Evolutionary conservation across 1,284 basidiomycete genomes (phyloP), one percentile per base, ranked within the genome.

Genomic region (Leccinum fuscescens): DNA sequence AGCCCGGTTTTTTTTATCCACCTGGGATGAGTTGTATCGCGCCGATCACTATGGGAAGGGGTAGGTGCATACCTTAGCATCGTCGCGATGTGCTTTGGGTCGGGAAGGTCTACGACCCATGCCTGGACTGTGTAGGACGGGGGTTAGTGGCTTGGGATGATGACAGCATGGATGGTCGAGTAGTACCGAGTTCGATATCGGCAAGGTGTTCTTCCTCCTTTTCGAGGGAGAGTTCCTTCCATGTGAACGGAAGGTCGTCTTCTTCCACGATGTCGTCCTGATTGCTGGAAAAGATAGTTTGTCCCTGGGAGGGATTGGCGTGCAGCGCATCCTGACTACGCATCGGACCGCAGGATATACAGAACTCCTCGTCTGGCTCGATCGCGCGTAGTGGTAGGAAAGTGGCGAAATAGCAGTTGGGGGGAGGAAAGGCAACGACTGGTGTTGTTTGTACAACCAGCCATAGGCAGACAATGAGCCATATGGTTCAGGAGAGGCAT

Each of bases 91-190:
- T 86, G 74, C 50, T 80, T 82, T 15, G 82, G 81, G 64, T 92
- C 84, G 1, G 83, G 81, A n/a, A 96, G 82, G 67, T 94, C 89
- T n/a, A 94, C 86, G 7, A 86, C 88, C 93, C 94, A 97, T 51
- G 89, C 89, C 42, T 86, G 77, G 54, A 89, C 59, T 64, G 57
- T 54, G 53, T 22, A 64, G 66, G 37, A 56, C n/a, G 39, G 35
- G 39, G 37, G 39, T 5, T 22, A 67, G 55, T 14, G 5, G 2
- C 31, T 33, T 33, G 31, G 4, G 11, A 35, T 29, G 39, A 42
- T 9, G 31, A 14, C 0, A 1, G 51, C 31, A 51, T 22, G 33
- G 33, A n/a, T 24, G 39, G 55, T 59, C 3, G 11, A 55, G 53
- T 27, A 27, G 27, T 42, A 72, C 89, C 78, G 65, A 84, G 89